A percentile compares a stretch with the other conserved stretches of the same genome.
Evolutionary conservation across 208 protist species (phyloP).

Genomic region (Lotmaria passim): DNA sequence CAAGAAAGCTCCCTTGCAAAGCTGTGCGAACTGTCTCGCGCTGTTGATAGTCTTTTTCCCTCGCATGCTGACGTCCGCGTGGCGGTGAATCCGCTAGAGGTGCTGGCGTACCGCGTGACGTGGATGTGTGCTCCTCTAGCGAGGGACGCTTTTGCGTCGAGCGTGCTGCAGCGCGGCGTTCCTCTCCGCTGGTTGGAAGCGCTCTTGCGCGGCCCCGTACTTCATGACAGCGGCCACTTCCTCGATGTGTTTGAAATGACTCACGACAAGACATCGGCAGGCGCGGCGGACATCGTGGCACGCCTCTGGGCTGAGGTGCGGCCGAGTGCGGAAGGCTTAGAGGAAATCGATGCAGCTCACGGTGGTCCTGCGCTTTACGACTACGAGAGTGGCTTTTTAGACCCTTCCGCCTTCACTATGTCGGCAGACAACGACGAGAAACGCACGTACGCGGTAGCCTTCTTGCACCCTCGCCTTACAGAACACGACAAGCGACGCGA

Average conservation of each 20-base stretch:
- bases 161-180: slow-evolving; percentile 47
- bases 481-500: slow-evolving; percentile 25
- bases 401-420: background rate
- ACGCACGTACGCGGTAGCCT: slow-evolving; percentile 18
- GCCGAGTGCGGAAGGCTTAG: slow-evolving; percentile 23
- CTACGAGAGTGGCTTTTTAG: slow-evolving; percentile 14
- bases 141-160: slow-evolving; percentile 68
- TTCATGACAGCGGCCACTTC: slow-evolving; percentile 31
- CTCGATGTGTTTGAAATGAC: slow-evolving; percentile 54
- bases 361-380: slow-evolving; percentile 23
- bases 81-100: slow-evolving; percentile 72
- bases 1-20: background rate
- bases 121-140: slow-evolving; percentile 64
- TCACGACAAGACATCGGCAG: slow-evolving; percentile 36
- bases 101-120: slow-evolving; percentile 60
- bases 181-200: slow-evolving; percentile 39
- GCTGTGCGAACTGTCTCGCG: background rate
- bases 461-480: slow-evolving; percentile 53
- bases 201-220: slow-evolving; percentile 50
- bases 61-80: slow-evolving; percentile 56
- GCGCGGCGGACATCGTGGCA: slow-evolving; percentile 32
- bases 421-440: background rate
- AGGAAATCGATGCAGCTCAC: slow-evolving; percentile 12
- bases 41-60: background rate
- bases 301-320: slow-evolving; percentile 31